Base-by-base conservation (phyloP, 495 filamentous ascomycete genomes). In the Niebla homalea region DNA sequence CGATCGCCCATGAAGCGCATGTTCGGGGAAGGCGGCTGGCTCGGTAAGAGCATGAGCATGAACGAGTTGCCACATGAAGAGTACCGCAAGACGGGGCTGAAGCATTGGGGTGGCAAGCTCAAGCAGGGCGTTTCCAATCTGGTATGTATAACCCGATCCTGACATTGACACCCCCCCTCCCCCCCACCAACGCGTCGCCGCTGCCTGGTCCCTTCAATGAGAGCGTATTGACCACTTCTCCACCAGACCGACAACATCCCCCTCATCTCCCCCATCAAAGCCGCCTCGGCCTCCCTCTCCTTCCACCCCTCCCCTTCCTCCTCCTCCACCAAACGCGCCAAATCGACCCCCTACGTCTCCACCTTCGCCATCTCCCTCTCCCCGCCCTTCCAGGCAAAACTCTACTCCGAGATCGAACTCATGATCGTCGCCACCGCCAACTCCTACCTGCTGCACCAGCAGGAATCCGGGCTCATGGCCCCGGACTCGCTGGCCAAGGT, bases 351-450 rank as follows among this genome's bases (percentile, higher is more conserved):
- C 29, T 32, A 32, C 29, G 14, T 11, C 29, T 50, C 64, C 15
- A 64, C 54, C 19, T 56, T 72, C 16, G 59, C 63, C 1, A 64
- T 77, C 48, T 77, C 75, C 5, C 46, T 80, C 36, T 59, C 61
- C 43, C 62, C 68, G 14, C 53, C 55, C 0, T 56, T 64, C 20
- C 77, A 80, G 53, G 69, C 72, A 1, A 70, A 69, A 50, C 58
- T 79, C 3, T 79, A 76, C 54, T 70, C 69, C 22, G 69, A 76
- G 35, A 53, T 79, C 22, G 78, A 81, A 51, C 62, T 73, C 37
- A 74, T 77, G 69, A 66, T 80, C 39, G 67, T 66, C 53, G 60
- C 64, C 32, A 70, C 63, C 2, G 75, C 73, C 35, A 81, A 79
- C 50, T 52, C 58, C 0, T 81, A 77, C 55, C 64, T 73, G 19